Evolutionary conservation across 768 basidiomycete genomes (phyloP).

Genomic region (Phlebiopsis flavidoalba): DNA sequence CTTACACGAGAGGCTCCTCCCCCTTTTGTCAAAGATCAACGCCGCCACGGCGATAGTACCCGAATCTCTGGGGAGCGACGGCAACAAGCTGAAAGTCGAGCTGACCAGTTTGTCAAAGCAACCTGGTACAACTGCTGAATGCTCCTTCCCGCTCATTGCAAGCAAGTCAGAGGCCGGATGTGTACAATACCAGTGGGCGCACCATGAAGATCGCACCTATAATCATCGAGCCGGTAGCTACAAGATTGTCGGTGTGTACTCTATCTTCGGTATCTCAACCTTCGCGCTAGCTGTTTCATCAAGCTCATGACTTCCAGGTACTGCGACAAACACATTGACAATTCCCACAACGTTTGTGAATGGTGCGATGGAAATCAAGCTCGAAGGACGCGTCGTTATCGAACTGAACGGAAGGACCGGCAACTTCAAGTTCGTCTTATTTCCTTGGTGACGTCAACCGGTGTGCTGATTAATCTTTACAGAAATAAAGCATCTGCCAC

Average conservation of each 20-base stretch:
- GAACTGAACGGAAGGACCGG: slow-evolving; percentile 8
- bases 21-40: slow-evolving; percentile 18
- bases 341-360: slow-evolving; percentile 21
- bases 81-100: slow-evolving; percentile 13
- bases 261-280: background rate
- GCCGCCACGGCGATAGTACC: slow-evolving; percentile 21
- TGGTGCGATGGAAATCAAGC: slow-evolving; percentile 20
- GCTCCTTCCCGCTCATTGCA: no score
- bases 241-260: background rate
- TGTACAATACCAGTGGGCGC: background rate
- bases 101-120: slow-evolving; percentile 15
- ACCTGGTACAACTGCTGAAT: no score
- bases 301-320: background rate
- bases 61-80: slow-evolving; percentile 9
- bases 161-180: background rate
- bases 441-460: no score
- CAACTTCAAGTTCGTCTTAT: background rate
- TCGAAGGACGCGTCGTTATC: slow-evolving; percentile 20
- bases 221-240: background rate
- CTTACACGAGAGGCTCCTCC: slow-evolving; percentile 18
- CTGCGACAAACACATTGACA: slow-evolving; percentile 22
- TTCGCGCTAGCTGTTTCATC: background rate
- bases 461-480: no score
- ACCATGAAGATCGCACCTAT: background rate
- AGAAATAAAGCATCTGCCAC: slow-evolving; percentile 13